These are phyloP conservation scores for Coniochaeta prunicola DNA, from an alignment of 2,329 filamentous ascomycete genomes.

Conservation along the genomic window DNA sequence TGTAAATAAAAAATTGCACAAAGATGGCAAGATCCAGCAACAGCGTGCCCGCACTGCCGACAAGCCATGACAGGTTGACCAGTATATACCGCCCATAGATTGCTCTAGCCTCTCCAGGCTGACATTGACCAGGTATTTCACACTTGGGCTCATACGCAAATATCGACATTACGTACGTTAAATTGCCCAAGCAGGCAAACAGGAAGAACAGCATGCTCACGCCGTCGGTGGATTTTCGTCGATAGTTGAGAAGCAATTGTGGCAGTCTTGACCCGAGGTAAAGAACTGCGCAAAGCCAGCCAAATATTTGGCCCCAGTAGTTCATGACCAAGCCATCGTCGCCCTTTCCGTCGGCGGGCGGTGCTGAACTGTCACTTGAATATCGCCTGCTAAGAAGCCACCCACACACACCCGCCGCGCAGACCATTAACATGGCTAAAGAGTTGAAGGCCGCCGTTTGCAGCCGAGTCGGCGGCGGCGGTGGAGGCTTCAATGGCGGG, in stretches of 20 bases:
- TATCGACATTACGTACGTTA: constrained; percentile 89
- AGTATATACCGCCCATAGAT: constrained; percentile 78
- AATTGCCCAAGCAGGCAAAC: constrained; percentile 90
- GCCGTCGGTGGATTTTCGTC: constrained; percentile 86
- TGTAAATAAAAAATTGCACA: constrained; percentile 85
- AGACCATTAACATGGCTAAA: constrained; percentile 71
- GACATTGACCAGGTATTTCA: constrained; percentile 41
- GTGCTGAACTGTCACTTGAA: constrained; percentile 23
- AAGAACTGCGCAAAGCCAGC: constrained; percentile 81
- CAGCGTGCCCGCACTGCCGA: constrained; percentile 82
- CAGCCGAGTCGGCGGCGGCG: constrained; percentile 39
- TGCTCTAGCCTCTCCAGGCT: constrained; percentile 52
- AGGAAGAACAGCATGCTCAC: constrained; percentile 93
- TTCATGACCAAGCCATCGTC: constrained; percentile 58
- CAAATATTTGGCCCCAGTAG: constrained; percentile 78
- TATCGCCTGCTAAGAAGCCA: constrained; percentile 67
- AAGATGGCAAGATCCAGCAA: constrained; percentile 82
- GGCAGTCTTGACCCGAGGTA: constrained; percentile 88
- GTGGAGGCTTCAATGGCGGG: constrained; percentile 25
- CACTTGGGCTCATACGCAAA: constrained; percentile 81
- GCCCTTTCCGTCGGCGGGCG: constrained; percentile 24
- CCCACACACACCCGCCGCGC: constrained; percentile 72
- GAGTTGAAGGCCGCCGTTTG: constrained; percentile 66
- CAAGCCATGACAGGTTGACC: constrained; percentile 85
- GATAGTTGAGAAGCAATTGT: constrained; percentile 86